Base-by-base conservation (phyloP, 2,329 filamentous ascomycete species). In the Ceratocystis ficicola region DNA sequence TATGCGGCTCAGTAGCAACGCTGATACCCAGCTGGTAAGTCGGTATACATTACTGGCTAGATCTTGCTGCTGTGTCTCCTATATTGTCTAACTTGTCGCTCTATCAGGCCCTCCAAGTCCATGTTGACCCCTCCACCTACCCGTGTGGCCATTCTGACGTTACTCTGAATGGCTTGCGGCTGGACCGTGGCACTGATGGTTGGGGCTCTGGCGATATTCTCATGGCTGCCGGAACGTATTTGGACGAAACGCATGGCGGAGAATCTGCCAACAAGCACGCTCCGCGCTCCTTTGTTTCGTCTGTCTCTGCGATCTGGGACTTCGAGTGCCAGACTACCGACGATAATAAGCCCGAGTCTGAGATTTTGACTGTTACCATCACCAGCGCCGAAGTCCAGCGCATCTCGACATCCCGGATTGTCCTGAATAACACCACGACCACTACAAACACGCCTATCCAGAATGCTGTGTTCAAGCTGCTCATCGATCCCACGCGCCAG, bases 401-500 rank as follows among this genome's bases (percentile, higher is more conserved):
- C 17, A 32, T 50, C 17, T 68, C 66, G 20, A 64, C 50, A 17
- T 63, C 60, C 7, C 30, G 62, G n/a, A 66, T 55, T 3, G 61
- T 52, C 15, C n/a, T 68, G 5, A 30, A 55, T 25, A 65, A 67
- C 12, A 25, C 48, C 4, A 65, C 66, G 1, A 60, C 63, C n/a
- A 65, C 63, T 2, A 50, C 48, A 5, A 55, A 25, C 15, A 48
- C 66, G 8, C 30, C 66, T 10, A 44, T 65, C 4, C 66, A 67
- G 28, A 67, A 67, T 60, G 46, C 66, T 3, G 66, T 67, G n/a
- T 67, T 67, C 28, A 67, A 67, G 30, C 59, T 67, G 10, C 44
- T 67, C 32, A 65, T 67, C 41, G 66, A 68, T 12, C 64, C 64
- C 17, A 68, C 64, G 4, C 52, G 52, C 17, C 52, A 46, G n/a